Percentiles rank a stretch among this genome's conserved stretches.
Evolutionary conservation across 345 rosid species (phyloP).

Genomic region (Gynandropsis gynandra): DNA sequence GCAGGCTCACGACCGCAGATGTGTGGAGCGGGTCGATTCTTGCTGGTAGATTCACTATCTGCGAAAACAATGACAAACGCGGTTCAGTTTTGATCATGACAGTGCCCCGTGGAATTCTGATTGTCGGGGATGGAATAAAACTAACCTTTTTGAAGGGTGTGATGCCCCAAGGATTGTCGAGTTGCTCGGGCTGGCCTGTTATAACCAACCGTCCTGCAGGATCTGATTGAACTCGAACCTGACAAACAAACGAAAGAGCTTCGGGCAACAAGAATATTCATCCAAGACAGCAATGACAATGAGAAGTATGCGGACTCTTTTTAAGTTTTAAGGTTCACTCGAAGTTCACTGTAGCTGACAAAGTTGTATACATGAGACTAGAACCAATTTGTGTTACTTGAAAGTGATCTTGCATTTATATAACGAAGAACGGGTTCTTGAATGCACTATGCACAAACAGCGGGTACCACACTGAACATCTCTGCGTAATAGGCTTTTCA

Average conservation of each 20-base stretch:
- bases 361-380: not conserved
- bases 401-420: too few species aligned
- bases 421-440: too few species aligned
- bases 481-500: too few species aligned
- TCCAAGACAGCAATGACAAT: too few species aligned
- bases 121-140: slow-evolving; percentile 22
- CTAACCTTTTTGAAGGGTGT: slow-evolving; percentile 85
- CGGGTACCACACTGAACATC: too few species aligned
- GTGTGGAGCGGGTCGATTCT: slow-evolving; percentile 75
- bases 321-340: too few species aligned
- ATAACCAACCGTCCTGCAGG: slow-evolving; percentile 73
- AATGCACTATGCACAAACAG: too few species aligned
- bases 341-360: not conserved
- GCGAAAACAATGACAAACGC: slow-evolving; percentile 12
- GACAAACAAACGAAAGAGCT: slow-evolving; percentile 15
- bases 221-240: slow-evolving; percentile 86
- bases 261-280: not conserved
- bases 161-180: slow-evolving; percentile 87
- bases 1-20: slow-evolving; percentile 67
- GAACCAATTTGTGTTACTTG: slow-evolving; percentile 1
- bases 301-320: too few species aligned
- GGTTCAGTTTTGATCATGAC: slow-evolving; percentile 1
- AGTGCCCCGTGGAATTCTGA: not conserved
- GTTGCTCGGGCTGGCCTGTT: slow-evolving; percentile 75
- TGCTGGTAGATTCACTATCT: slow-evolving; percentile 64